Conservation (phyloP, 163 green algal species). For the Prototheca cutis region DNA sequence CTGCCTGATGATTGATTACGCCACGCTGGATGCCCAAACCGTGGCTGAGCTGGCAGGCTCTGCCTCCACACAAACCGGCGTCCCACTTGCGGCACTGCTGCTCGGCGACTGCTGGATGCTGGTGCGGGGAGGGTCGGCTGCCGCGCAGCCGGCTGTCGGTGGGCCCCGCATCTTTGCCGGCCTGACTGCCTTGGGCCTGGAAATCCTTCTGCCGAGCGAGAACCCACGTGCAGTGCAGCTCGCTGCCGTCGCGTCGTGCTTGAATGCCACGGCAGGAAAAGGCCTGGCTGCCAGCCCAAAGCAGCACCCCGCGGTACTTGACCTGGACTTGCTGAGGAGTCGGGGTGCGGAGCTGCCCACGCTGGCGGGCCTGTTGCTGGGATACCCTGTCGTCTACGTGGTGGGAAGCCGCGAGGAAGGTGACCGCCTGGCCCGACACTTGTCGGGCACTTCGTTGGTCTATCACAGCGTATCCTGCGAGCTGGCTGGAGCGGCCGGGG, state of each 20-base stretch:
- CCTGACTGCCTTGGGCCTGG: neutral
- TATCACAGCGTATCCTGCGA: conserved; percentile 6
- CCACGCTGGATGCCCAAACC: neutral
- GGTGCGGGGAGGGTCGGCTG: no score
- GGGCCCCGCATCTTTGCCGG: conserved; percentile 27
- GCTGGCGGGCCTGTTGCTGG: conserved; percentile 37
- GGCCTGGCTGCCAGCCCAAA: neutral
- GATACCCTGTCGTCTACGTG: conserved; percentile 40
- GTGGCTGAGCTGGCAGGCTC: neutral
- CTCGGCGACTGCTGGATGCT: neutral
- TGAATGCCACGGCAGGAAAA: neutral
- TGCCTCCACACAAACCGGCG: no score
- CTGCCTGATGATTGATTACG: conserved; percentile 34
- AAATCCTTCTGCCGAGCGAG: neutral
- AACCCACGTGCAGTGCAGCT: neutral
- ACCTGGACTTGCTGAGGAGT: neutral
- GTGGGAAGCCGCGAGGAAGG: conserved; percentile 11
- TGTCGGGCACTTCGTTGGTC: conserved; percentile 17
- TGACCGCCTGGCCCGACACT: conserved; percentile 5
- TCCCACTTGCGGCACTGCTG: no score
- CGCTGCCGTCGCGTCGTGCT: neutral
- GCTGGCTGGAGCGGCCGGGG: neutral
- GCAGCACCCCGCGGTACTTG: neutral
- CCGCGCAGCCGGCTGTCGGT: conserved; percentile 12
- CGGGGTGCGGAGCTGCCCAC: conserved; percentile 10